Evolutionary conservation across 352 stramenopile genomes (phyloP).

Genomic region (Phytopythium chamaehyphon): DNA sequence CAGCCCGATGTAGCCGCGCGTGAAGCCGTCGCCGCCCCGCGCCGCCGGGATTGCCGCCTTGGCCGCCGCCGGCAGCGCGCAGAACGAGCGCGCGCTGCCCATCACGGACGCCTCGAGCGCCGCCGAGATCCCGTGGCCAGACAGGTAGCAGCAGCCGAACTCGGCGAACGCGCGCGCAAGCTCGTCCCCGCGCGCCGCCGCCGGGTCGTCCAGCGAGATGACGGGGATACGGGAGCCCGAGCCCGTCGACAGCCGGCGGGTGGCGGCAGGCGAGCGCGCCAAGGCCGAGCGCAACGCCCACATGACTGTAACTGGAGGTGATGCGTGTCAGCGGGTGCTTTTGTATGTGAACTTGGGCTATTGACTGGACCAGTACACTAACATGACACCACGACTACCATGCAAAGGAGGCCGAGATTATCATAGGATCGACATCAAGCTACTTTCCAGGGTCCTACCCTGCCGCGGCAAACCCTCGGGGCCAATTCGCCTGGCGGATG

Average conservation of each 20-base stretch:
- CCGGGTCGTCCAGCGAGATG: conserved; percentile 51
- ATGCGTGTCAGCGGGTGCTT: no score
- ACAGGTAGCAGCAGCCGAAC: conserved; percentile 76
- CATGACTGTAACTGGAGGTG: no score
- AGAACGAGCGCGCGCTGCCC: conserved; percentile 52
- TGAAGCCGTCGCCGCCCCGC: conserved; percentile 66
- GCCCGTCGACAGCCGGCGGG: not conserved
- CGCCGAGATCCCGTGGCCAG: conserved; percentile 51
- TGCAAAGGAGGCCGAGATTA: no score
- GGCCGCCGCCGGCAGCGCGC: conserved; percentile 33
- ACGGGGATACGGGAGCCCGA: conserved; percentile 22
- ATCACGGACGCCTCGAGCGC: conserved; percentile 48
- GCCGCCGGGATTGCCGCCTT: conserved; percentile 61
- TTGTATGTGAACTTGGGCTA: no score
- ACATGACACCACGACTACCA: no score
- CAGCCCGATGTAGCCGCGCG: conserved; percentile 74
- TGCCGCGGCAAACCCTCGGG: no score
- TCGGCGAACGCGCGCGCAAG: conserved; percentile 58
- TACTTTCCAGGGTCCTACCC: no score
- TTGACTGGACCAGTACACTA: no score
- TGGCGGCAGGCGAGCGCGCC: no score
- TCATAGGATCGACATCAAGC: no score
- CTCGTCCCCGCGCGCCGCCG: conserved; percentile 23
- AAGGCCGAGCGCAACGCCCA: no score
- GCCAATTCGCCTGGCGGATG: no score